Evolutionary conservation across 2,329 filamentous ascomycete genomes (phyloP).

Genomic region (Alternaria dauci): DNA sequence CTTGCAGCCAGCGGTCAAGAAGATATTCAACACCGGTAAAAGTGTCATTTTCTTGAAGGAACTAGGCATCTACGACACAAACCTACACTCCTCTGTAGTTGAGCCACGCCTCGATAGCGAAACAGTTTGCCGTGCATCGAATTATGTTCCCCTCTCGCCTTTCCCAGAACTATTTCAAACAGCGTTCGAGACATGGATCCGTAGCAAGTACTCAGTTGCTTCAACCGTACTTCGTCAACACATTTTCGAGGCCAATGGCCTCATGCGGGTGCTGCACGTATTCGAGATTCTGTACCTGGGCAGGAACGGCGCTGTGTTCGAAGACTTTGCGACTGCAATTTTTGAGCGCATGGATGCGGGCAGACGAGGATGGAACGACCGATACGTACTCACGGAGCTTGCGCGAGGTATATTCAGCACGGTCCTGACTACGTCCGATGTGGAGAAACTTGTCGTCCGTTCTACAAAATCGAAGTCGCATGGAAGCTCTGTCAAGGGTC

Average conservation of each 20-base stretch:
- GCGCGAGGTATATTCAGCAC: constrained; percentile 74
- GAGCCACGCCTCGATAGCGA: constrained; percentile 63
- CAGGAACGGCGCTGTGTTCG: constrained; percentile 73
- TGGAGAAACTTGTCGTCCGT: constrained; percentile 69
- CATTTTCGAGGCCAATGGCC: constrained; percentile 73
- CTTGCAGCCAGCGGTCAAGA: constrained; percentile 71
- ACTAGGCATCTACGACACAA: constrained; percentile 63
- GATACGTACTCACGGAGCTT: constrained; percentile 80
- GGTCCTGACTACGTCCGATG: constrained; percentile 61
- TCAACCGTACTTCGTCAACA: constrained; percentile 70
- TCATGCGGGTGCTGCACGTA: constrained; percentile 70
- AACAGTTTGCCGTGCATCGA: constrained; percentile 60
- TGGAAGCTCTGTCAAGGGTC: constrained; percentile 66
- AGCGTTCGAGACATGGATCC: constrained; percentile 79
- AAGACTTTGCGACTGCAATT: constrained; percentile 71
- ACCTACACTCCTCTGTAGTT: constrained; percentile 7
- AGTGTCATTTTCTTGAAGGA: constrained; percentile 84
- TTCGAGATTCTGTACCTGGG: constrained; percentile 80
- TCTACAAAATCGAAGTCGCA: constrained; percentile 58
- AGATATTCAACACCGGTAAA: constrained; percentile 88
- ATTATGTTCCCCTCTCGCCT: constrained; percentile 63
- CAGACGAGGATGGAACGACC: constrained; percentile 75
- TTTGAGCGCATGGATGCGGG: constrained; percentile 77
- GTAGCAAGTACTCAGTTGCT: constrained; percentile 75
- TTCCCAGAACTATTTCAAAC: constrained; percentile 78